Evolutionary conservation across 345 rosid genomes (phyloP).

Genomic region (Eucalyptus camaldulensis): DNA sequence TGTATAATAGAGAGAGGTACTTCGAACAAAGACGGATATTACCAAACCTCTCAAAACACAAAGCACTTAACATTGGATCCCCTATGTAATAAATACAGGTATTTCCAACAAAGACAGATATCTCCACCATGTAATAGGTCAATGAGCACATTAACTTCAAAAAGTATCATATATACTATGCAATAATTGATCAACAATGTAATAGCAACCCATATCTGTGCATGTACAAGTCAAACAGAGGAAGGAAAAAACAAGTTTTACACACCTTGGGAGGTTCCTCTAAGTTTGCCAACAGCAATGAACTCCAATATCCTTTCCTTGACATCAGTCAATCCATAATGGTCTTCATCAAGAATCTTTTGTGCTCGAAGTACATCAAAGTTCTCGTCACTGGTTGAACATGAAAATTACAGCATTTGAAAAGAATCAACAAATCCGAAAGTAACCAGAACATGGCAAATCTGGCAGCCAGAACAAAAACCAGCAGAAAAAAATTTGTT

Average conservation of each 20-base stretch:
- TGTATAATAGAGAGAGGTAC: not conserved
- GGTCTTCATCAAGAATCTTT: slow-evolving; percentile 92
- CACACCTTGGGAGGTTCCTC: slow-evolving; percentile 96
- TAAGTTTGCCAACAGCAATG: slow-evolving; percentile 95
- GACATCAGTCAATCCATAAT: slow-evolving; percentile 92
- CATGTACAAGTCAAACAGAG: not conserved
- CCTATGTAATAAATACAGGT: not conserved
- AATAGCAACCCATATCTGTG: not conserved
- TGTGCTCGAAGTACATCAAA: slow-evolving; percentile 88
- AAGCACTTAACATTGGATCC: not conserved
- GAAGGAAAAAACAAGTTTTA: not conserved
- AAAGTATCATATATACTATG: not conserved
- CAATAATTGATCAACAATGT: not conserved
- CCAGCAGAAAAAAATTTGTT: not conserved
- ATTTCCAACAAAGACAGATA: not conserved
- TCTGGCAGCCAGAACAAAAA: not conserved
- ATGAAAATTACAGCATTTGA: not conserved
- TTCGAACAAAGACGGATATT: not conserved
- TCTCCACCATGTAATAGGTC: not conserved
- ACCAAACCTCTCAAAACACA: not conserved
- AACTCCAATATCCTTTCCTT: slow-evolving; percentile 98
- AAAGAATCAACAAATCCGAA: not conserved
- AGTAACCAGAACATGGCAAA: not conserved
- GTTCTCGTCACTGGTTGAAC: slow-evolving; percentile 68
- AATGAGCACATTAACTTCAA: not conserved